Evolutionary conservation across 495 filamentous ascomycete species (phyloP), one percentile per base, ranked within the genome.

Genomic region (Aspergillus campestris): DNA sequence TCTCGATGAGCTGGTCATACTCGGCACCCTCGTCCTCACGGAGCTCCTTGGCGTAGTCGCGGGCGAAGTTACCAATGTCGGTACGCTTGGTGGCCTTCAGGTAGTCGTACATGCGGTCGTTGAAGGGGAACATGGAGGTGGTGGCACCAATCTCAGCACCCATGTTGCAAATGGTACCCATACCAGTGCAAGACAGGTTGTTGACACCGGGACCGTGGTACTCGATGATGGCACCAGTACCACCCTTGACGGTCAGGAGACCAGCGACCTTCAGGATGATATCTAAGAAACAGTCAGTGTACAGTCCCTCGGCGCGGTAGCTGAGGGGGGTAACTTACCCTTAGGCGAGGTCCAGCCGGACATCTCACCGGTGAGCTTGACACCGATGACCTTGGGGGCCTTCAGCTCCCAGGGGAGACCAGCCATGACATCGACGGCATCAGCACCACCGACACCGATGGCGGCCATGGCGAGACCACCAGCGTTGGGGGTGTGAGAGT

Each of bases 341-440:
- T 98, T 97, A 36, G 92, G 88, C 36, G 94, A 63, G 49, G 91
- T 87, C 92, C 92, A 98, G 69, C 92, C 94, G 56, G 79, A 86
- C 68, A 98, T 54, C 65, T 89, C 50, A 43, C 92, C 92, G 51
- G 88, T 95, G 27, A 98, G 82, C 69, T 84, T 88, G 47, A 98
- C 83, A 81, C 92, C 92, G 67, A 96, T 95, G 51, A 95, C 75
- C 71, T 95, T 95, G 44, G 92, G 92, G 40, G 94, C 92, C 78
- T 97, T 97, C 60, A 98, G 71, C 67, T 98, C 92, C 92, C 92
- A 97, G 31, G 92, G 91, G 47, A 95, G 81, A 70, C 89, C 86
- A 55, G 89, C 94, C 90, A 98, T 95, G 56, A 96, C 92, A 67
- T 98, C 92, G 52, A 98, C 92, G 44, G 92, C 92, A 72, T 98